Evolutionary conservation across 2,329 filamentous ascomycete genomes (phyloP).

Genomic region (Cladophialophora carrionii): DNA sequence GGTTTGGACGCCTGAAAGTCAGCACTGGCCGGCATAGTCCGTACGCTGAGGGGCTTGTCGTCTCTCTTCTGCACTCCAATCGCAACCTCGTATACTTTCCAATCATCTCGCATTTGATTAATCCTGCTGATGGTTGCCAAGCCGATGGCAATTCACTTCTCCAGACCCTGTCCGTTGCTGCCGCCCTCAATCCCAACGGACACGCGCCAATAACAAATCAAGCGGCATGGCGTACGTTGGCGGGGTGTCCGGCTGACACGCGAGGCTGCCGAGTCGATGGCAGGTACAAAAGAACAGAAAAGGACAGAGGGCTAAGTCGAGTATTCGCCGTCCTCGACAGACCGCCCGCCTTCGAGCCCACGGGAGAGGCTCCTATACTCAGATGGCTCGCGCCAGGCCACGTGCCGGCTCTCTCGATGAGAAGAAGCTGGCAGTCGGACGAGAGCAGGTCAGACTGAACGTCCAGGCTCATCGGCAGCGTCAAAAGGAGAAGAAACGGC

Average conservation of each 20-base stretch:
- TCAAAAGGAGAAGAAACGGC: constrained; percentile 15
- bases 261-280: neutral
- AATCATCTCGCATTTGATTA: neutral
- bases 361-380: neutral
- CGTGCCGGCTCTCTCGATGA: neutral
- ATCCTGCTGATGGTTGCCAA: neutral
- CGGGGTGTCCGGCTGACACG: neutral
- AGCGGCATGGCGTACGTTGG: neutral
- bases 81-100: neutral
- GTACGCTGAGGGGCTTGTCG: neutral
- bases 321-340: neutral
- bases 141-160: neutral
- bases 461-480: constrained; percentile 16
- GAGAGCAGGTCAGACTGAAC: constrained; percentile 17
- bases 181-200: neutral
- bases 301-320: neutral
- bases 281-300: neutral
- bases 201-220: neutral
- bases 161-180: neutral
- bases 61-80: neutral
- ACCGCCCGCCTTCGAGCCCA: neutral
- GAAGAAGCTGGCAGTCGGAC: constrained; percentile 5
- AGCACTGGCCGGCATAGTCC: neutral
- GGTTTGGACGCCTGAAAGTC: neutral
- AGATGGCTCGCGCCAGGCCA: constrained; percentile 6